Evolutionary conservation across 2,329 filamentous ascomycete species (phyloP), one percentile per base, ranked within the genome.

Genomic region (Talaromyces sp.): DNA sequence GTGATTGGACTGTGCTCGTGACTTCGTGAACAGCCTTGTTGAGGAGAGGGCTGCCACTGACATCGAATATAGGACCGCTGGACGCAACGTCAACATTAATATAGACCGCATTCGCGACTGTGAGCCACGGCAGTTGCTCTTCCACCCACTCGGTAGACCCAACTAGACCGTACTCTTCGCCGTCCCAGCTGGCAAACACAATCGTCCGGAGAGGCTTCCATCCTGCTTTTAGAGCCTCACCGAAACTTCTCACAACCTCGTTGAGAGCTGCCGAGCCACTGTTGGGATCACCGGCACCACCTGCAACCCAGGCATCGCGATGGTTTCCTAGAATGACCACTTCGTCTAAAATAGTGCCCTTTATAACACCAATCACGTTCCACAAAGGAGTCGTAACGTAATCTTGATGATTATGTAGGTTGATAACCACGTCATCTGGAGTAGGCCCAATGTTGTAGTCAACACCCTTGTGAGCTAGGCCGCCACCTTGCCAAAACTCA

Each of bases 121-220:
- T 83, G 13, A 97, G 84, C 92, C 92, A 96, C 0, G 91, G 89
- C 0, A 96, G 78, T 71, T 91, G 92, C 70, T 97, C 92, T 74
- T 97, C 93, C 0, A 97, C 92, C 92, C 93, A 97, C 74, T 97
- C 93, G 0, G 93, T 96, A 62, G 89, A 92, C 4, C 93, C 93
- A 15, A 97, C 78, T 5, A 97, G 84, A 0, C 91, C 92, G 70
- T 97, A 96, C 77, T 97, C 93, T 78, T 92, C 90, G 36, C 89
- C 89, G 68, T 92, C 90, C 90, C 89, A 92, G 75, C 86, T 89
- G 87, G 91, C 93, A 73, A 97, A 94, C 47, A 97, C 91, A 65
- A 98, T 92, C 0, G 94, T 98, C 25, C 94, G 89, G 22, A 93
- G 83, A 0, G 95, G 91, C 76, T 89, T 92, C 91, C 91, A 96